These are phyloP conservation scores for Begonia fuchsioides DNA, from an alignment of 306 rosid species.

Conservation along the genomic window DNA sequence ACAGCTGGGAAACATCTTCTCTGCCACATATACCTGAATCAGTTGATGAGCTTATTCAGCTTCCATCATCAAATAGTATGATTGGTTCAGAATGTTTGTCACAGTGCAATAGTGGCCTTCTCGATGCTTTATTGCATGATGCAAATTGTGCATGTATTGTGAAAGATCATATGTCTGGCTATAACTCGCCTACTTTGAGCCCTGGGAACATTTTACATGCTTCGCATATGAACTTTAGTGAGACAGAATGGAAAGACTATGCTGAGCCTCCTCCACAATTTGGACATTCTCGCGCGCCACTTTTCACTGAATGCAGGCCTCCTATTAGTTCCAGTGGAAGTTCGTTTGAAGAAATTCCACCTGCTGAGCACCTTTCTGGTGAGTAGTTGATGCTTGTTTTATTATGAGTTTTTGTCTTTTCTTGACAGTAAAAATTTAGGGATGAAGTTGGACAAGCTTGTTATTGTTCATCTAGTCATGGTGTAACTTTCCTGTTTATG, in stretches of 20 bases:
- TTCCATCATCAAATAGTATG: constrained; percentile 32
- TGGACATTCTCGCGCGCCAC: background rate
- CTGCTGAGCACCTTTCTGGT: background rate
- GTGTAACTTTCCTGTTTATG: too few species aligned
- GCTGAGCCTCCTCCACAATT: background rate
- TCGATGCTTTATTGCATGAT: background rate
- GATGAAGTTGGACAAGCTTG: too few species aligned
- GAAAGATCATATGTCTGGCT: background rate
- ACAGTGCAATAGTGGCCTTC: background rate
- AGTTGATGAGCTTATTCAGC: constrained; percentile 57
- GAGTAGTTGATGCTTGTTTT: background rate
- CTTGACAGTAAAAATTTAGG: too few species aligned
- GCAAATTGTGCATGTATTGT: background rate
- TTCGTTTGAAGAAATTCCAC: background rate
- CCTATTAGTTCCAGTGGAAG: constrained; percentile 1
- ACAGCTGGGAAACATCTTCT: constrained; percentile 65
- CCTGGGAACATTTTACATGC: background rate
- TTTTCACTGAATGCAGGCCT: background rate
- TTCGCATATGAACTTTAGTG: background rate
- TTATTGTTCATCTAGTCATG: too few species aligned
- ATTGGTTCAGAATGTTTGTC: constrained; percentile 53
- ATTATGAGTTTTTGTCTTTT: background rate
- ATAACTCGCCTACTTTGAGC: background rate
- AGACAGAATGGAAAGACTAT: background rate
- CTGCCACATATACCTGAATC: constrained; percentile 50